Percentiles rank a stretch among this genome's conserved stretches.
These are phyloP conservation scores for Brassica juncea DNA, from an alignment of 345 rosid species.

Conservation along the genomic window DNA sequence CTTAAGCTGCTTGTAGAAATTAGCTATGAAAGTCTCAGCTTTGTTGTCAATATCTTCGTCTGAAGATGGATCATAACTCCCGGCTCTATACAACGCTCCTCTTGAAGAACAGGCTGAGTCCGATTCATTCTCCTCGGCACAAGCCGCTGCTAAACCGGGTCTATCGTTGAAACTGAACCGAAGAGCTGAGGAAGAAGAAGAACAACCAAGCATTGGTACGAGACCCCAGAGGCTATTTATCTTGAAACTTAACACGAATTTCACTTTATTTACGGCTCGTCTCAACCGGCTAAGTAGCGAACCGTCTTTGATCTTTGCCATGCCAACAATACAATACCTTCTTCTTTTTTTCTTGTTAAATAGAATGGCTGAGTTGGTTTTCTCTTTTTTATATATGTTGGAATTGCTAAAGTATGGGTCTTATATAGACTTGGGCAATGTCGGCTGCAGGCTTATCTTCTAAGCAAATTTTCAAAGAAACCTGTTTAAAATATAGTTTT, in stretches of 20 bases:
- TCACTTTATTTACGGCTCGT: conserved; percentile 73
- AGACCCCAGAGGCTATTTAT: conserved; percentile 52
- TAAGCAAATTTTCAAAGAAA: conserved; percentile 22
- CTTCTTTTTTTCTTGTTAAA: not conserved
- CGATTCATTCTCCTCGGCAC: conserved; percentile 20
- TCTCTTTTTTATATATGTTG: not conserved
- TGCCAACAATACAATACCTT: conserved; percentile 7
- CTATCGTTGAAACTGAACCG: conserved; percentile 62
- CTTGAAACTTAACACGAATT: conserved; percentile 51
- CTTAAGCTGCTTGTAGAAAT: conserved; percentile 74
- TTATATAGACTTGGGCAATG: conserved; percentile 35
- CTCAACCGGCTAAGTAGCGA: conserved; percentile 58
- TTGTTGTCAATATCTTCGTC: conserved; percentile 70
- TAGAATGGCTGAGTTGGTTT: not conserved
- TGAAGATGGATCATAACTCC: conserved; percentile 49
- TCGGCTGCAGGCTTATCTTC: conserved; percentile 24
- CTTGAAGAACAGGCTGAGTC: conserved; percentile 29
- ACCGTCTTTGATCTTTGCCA: conserved; percentile 39
- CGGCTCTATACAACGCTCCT: conserved; percentile 49
- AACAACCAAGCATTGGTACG: conserved; percentile 47
- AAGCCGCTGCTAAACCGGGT: conserved; percentile 54
- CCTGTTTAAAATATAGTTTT: conserved; percentile 20
- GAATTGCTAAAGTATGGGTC: conserved; percentile 7
- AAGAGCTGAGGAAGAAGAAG: conserved; percentile 38
- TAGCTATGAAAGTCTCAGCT: conserved; percentile 77